Percentiles rank a stretch among this genome's conserved stretches.
Evolutionary conservation across 2,329 filamentous ascomycete genomes (phyloP).

Genomic region (Bisporella sp.): DNA sequence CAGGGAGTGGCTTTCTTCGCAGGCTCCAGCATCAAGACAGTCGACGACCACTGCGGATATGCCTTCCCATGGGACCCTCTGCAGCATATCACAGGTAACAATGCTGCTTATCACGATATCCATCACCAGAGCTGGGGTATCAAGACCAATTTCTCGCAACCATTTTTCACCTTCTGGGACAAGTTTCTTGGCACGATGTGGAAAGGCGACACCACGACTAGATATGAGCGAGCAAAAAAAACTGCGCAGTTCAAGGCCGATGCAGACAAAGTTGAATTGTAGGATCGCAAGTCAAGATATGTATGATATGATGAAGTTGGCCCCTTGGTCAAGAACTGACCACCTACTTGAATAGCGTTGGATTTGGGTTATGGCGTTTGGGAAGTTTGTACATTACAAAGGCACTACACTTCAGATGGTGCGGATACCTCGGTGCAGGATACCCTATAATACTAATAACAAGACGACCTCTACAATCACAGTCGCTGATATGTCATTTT

Average conservation of each 20-base stretch:
- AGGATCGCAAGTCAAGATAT: not conserved
- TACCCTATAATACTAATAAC: too few relatives aligned
- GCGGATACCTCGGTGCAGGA: too few relatives aligned
- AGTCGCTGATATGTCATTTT: too few relatives aligned
- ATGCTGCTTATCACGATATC: constrained; percentile 94
- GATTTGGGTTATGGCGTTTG: too few relatives aligned
- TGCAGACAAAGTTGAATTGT: constrained; percentile 18
- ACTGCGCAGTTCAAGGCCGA: constrained; percentile 23
- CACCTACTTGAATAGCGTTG: too few relatives aligned
- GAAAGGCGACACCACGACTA: constrained; percentile 21
- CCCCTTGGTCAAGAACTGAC: too few relatives aligned
- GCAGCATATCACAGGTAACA: constrained; percentile 88
- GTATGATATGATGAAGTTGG: not conserved
- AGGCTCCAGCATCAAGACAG: constrained; percentile 86
- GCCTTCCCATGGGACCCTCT: constrained; percentile 92
- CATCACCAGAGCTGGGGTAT: constrained; percentile 99
- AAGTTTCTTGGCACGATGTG: constrained; percentile 60
- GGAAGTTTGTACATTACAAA: too few relatives aligned
- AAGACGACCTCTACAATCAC: too few relatives aligned
- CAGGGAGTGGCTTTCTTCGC: constrained; percentile 89
- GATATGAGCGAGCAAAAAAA: constrained; percentile 23
- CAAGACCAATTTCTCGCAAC: constrained; percentile 89
- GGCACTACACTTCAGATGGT: too few relatives aligned
- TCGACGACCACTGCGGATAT: constrained; percentile 97
- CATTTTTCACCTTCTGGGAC: constrained; percentile 97